A percentile compares a stretch with the other conserved stretches of the same genome.
These are phyloP conservation scores for Arxiozyma bovina DNA, from an alignment of 1,139 yeast species.

Conservation along the genomic window DNA sequence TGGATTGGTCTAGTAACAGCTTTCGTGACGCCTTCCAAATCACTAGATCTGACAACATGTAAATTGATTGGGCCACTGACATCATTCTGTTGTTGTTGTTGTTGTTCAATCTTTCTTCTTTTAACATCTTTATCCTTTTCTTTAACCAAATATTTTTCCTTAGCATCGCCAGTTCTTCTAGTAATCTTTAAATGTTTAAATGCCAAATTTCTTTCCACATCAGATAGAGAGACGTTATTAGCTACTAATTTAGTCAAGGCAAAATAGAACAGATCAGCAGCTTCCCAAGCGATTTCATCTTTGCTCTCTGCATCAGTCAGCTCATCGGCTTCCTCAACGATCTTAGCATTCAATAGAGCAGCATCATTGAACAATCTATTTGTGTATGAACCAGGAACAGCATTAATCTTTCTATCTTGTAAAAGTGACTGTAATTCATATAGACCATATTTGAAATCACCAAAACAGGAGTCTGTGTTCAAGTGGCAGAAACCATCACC, in stretches of 20 bases:
- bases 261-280: conserved; percentile 90
- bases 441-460: conserved; percentile 51
- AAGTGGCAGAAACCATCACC: conserved; percentile 79
- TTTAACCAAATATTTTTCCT: conserved; percentile 50
- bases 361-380: conserved; percentile 77
- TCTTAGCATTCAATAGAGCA: conserved; percentile 68
- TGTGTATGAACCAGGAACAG: conserved; percentile 91
- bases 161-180: conserved; percentile 94
- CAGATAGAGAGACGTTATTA: conserved; percentile 68
- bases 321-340: conserved; percentile 95
- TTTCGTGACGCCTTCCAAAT: conserved; percentile 39
- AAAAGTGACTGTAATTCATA: conserved; percentile 55
- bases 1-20: conserved; percentile 86
- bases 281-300: conserved; percentile 90
- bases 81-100: conserved; percentile 11
- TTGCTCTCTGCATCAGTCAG: conserved; percentile 67
- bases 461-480: conserved; percentile 70
- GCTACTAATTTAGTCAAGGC: conserved; percentile 80
- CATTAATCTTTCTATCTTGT: conserved; percentile 39
- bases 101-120: conserved; percentile 8
- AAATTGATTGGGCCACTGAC: conserved; percentile 43
- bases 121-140: conserved; percentile 8
- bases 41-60: conserved; percentile 48
- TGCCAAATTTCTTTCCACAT: conserved; percentile 77
- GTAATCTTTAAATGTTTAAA: conserved; percentile 78